These are phyloP conservation scores for Sclerotinia trifoliorum DNA, from an alignment of 2,329 filamentous ascomycete species.

Conservation along the genomic window DNA sequence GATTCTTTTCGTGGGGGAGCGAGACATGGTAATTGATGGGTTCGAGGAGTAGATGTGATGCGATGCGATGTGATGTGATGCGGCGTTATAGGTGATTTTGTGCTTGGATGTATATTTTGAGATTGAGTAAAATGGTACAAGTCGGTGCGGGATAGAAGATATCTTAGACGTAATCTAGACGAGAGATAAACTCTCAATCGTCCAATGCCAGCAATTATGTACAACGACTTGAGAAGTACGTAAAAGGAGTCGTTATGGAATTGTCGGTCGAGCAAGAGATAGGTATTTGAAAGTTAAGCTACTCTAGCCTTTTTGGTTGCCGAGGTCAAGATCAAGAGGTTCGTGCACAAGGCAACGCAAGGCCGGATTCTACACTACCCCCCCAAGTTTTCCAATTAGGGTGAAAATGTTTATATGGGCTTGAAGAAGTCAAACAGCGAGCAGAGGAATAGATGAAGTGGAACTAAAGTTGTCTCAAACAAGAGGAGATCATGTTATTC, in stretches of 20 bases:
- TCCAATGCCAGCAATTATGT: not conserved
- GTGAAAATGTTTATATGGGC: not conserved
- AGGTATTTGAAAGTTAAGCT: too few species aligned
- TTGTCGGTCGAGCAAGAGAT: too few species aligned
- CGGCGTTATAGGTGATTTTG: not conserved
- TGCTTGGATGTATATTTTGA: not conserved
- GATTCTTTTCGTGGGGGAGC: conserved; percentile 53
- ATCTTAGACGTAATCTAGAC: not conserved
- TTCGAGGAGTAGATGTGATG: not conserved
- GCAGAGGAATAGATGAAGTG: not conserved
- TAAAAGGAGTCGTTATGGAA: not conserved
- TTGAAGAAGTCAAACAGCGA: not conserved
- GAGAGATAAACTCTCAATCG: not conserved
- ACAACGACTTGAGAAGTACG: not conserved
- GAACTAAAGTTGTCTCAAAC: not conserved
- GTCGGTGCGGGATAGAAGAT: not conserved
- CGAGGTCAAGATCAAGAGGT: conserved; percentile 8
- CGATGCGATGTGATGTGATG: not conserved
- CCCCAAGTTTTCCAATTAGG: not conserved
- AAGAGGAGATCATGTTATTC: not conserved
- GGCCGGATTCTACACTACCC: not conserved
- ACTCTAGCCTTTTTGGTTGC: not conserved
- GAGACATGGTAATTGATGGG: conserved; percentile 21
- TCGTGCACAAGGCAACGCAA: not conserved
- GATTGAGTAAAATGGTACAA: not conserved